Percentiles rank a stretch among this genome's conserved stretches.
These are phyloP conservation scores for Lobulomyces angularis DNA, from an alignment of 192 early-diverging fungal species.

Conservation along the genomic window DNA sequence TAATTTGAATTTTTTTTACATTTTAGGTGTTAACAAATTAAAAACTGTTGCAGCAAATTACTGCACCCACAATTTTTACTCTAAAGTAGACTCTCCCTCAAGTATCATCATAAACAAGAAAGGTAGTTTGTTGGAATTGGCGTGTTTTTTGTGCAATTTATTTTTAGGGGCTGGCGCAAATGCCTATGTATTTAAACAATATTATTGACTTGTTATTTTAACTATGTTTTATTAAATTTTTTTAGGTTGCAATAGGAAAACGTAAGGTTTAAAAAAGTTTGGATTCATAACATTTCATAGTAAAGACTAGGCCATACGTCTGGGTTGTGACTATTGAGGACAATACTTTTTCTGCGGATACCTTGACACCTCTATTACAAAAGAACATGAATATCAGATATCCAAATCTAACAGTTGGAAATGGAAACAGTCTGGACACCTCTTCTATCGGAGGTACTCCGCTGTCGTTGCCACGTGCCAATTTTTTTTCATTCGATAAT, in stretches of 20 bases:
- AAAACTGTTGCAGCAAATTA: constrained; percentile 2
- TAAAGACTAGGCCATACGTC: constrained; percentile 17
- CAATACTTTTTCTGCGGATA: neutral
- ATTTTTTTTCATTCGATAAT: constrained; percentile 12
- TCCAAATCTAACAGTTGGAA: no score
- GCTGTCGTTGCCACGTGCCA: neutral
- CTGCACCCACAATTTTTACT: constrained; percentile 11
- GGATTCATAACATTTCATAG: constrained; percentile 8
- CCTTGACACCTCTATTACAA: constrained; percentile 6
- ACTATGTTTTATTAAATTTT: no score
- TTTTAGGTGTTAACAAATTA: no score
- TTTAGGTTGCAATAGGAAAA: constrained; percentile 25
- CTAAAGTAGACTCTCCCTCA: constrained; percentile 15
- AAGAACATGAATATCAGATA: constrained; percentile 6
- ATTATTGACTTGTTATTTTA: no score
- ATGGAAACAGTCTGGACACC: no score
- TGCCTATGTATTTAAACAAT: no score
- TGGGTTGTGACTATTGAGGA: constrained; percentile 33
- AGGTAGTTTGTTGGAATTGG: constrained; percentile 20
- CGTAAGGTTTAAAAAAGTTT: constrained; percentile 4
- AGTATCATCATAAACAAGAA: constrained; percentile 12
- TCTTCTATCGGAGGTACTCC: no score
- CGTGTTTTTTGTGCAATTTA: constrained; percentile 17
- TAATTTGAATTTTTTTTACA: no score
- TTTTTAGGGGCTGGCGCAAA: constrained; percentile 17